Conservation (phyloP, 2,329 filamentous ascomycete genomes). For the Clonostachys byssicola region DNA sequence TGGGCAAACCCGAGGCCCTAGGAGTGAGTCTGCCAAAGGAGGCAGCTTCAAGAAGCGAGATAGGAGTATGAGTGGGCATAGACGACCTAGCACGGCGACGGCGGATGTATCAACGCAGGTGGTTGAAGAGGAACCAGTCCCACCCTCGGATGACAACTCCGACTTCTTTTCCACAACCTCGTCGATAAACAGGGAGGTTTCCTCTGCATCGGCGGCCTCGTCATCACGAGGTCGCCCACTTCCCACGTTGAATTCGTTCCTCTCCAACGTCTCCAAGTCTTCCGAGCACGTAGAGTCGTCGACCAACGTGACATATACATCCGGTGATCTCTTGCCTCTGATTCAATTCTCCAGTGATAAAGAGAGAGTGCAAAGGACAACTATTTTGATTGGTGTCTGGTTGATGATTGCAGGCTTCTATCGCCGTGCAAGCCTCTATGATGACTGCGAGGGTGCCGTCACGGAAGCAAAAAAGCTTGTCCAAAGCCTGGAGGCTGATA, state of each 20-base stretch:
- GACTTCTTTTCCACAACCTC: constrained; percentile 31
- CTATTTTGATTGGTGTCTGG: constrained; percentile 75
- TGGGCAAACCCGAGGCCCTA: constrained; percentile 17
- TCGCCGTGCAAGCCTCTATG: constrained; percentile 71
- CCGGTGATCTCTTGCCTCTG: constrained; percentile 42
- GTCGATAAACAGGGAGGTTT: constrained; percentile 32
- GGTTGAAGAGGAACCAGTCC: constrained; percentile 41
- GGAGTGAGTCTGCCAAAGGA: constrained; percentile 42
- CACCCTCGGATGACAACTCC: too few relatives aligned
- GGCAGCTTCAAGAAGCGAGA: constrained; percentile 51
- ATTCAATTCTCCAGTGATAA: constrained; percentile 52
- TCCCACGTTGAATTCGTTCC: constrained; percentile 39
- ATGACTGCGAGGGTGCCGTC: constrained; percentile 76
- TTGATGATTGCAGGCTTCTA: constrained; percentile 87
- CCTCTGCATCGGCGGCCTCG: constrained; percentile 31
- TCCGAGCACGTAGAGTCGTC: constrained; percentile 32
- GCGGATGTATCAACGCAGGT: constrained; percentile 27
- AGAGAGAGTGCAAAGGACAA: constrained; percentile 41
- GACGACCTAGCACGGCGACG: constrained; percentile 36
- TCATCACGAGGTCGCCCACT: constrained; percentile 36
- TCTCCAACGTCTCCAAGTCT: constrained; percentile 32
- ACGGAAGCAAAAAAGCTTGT: constrained; percentile 78
- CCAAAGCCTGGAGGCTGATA: constrained; percentile 63
- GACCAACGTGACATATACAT: constrained; percentile 34
- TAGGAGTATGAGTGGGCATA: constrained; percentile 40